Base-by-base conservation (phyloP, 1,284 basidiomycete genomes). In the Mycosarcoma mackinlayi region DNA sequence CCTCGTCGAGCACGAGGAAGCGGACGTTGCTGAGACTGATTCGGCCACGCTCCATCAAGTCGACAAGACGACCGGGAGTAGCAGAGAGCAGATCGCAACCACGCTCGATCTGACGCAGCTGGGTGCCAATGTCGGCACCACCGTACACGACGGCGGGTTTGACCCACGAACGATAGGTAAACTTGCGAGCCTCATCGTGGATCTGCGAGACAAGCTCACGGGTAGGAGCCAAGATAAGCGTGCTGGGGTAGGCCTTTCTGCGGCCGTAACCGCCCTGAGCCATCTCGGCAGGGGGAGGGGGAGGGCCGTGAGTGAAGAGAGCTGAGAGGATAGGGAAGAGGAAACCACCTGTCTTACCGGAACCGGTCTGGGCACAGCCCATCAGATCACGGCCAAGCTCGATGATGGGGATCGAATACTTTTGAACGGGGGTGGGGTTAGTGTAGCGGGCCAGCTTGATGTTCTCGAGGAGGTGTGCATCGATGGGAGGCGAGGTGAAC, bases 291-390 rank as follows among this genome's bases (percentile, higher is more conserved):
- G 91, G 88, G 58, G 90, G 88, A 31, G 85, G 85, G 53, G 85
- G 84, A 68, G 96, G 95, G 45, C 95, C 95, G 76, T 88, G 87
- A 46, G 88, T 81, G 86, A 96, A 99, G 35, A 93, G 91, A 35
- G 94, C 92, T 44, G 94, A 97, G 60, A 99, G 89, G 82, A 99
- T 98, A 65, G 95, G 95, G 88, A 99, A 99, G 69, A 99, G 88
- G 88, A 99, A 99, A 83, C 95, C 95, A 81, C 89, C 95, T 44
- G 96, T 98, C 87, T 98, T 98, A 74, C 95, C 95, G 83, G 96
- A 98, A 86, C 95, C 95, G 78, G 96, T 99, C 91, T 94, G 95
- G 81, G 95, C 95, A 86, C 95, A 98, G 75, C 95, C 95, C 95
- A 98, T 98, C 84, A 98, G 87, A 86, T 98, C 95, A 84, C 94